Percentiles rank a stretch among this genome's conserved stretches.
phyloP scores from a whole-genome alignment of 257 asterid species.

The Solanum microdontum region DNA sequence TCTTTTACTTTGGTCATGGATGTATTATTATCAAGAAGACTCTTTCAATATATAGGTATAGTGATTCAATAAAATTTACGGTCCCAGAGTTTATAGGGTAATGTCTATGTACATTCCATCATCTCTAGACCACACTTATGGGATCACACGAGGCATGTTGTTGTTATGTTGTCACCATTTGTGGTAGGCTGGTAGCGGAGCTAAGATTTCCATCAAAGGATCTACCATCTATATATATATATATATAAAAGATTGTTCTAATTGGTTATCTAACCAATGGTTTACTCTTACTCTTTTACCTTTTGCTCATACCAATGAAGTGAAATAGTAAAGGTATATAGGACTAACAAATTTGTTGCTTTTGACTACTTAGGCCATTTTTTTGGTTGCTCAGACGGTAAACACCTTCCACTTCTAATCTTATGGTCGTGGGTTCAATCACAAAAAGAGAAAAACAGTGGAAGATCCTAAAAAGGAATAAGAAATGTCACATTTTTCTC shows the following conservation, averaged over 20 bases:
- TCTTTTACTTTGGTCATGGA: neutral
- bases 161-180: neutral
- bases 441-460: neutral
- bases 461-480: neutral
- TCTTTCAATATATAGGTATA: neutral
- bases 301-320: neutral
- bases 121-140: neutral
- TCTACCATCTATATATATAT: too few species aligned
- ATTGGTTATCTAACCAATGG: too few species aligned
- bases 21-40: conserved; percentile 1
- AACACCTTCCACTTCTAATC: too few species aligned
- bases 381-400: neutral
- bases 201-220: too few species aligned
- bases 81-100: neutral
- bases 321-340: neutral
- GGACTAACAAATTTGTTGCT: neutral
- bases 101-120: fast-evolving
- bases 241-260: neutral
- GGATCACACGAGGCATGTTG: neutral
- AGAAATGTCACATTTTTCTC: too few species aligned
- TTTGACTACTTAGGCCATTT: neutral
- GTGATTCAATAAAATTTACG: neutral
- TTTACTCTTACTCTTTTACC: neutral
- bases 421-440: fast-evolving
- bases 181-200: too few species aligned